Evolutionary conservation across 352 stramenopile genomes (phyloP).

Genomic region (Pythium phragmiticola): DNA sequence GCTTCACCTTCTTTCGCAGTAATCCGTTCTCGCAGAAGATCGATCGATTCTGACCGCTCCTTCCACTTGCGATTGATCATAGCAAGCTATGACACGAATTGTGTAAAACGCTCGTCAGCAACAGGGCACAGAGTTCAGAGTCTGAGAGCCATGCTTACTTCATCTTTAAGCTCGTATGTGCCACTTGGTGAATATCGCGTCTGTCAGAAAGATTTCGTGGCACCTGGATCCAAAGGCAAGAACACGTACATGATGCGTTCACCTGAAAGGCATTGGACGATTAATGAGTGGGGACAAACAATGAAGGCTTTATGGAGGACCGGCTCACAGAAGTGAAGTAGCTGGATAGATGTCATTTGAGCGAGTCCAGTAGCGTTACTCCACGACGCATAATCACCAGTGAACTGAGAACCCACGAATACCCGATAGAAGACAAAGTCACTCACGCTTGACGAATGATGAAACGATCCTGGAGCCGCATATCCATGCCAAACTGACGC

Average conservation of each 20-base stretch:
- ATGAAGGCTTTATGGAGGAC: neutral
- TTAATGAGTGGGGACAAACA: neutral
- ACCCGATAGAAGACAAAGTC: neutral
- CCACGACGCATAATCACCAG: neutral
- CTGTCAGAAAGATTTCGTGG: slow-evolving; percentile 1
- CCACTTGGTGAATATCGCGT: slow-evolving; percentile 13
- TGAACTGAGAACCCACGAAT: too few relatives aligned
- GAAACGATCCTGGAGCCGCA: slow-evolving; percentile 29
- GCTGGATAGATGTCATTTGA: slow-evolving; percentile 27
- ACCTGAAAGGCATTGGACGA: slow-evolving; percentile 8
- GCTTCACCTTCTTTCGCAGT: slow-evolving; percentile 14
- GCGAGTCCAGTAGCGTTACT: slow-evolving; percentile 31
- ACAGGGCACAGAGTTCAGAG: neutral
- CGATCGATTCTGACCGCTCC: neutral
- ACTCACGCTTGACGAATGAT: slow-evolving; percentile 33
- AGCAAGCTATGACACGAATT: slow-evolving; percentile 10
- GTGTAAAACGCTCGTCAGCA: neutral
- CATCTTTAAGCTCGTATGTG: slow-evolving; percentile 19
- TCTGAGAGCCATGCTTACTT: slow-evolving; percentile 7
- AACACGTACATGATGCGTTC: slow-evolving; percentile 32
- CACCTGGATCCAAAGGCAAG: too few relatives aligned
- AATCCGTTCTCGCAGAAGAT: slow-evolving; percentile 13
- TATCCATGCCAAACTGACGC: slow-evolving; percentile 15
- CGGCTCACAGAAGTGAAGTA: slow-evolving; percentile 35
- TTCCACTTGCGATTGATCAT: slow-evolving; percentile 14